Evolutionary conservation across 306 rosid genomes (phyloP).

Genomic region (Cucurbita pepo): DNA sequence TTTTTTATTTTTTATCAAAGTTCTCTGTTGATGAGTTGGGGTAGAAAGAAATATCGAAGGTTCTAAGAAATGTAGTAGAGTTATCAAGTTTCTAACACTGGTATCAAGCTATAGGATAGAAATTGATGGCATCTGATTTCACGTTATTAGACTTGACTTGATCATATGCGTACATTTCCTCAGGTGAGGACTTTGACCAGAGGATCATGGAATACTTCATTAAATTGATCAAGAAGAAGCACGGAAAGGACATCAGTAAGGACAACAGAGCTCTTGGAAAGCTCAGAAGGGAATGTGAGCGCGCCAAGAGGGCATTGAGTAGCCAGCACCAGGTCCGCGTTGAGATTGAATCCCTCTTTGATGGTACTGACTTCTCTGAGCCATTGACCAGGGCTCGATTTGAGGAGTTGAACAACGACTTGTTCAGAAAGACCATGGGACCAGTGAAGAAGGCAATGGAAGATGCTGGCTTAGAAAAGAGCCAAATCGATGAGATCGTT

Average conservation of each 20-base stretch:
- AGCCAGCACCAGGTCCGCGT: constrained; percentile 99
- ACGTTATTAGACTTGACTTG: not conserved
- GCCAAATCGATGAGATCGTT: constrained; percentile 80
- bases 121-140: not conserved
- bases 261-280: constrained; percentile 96
- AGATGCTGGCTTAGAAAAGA: constrained; percentile 88
- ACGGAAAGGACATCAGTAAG: constrained; percentile 89
- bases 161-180: not conserved
- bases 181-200: constrained; percentile 93
- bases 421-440: constrained; percentile 98
- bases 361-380: constrained; percentile 74
- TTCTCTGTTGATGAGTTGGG: not conserved
- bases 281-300: constrained; percentile 81
- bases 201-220: constrained; percentile 96
- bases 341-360: constrained; percentile 94
- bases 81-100: not conserved
- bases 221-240: constrained; percentile 94
- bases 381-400: constrained; percentile 89
- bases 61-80: not conserved
- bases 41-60: not conserved
- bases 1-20: not conserved
- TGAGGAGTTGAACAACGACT: constrained; percentile 89
- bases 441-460: constrained; percentile 98
- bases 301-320: constrained; percentile 98
- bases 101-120: not conserved